These are phyloP conservation scores for Picea mariana DNA, from an alignment of 83 land plant species.

Conservation along the genomic window DNA sequence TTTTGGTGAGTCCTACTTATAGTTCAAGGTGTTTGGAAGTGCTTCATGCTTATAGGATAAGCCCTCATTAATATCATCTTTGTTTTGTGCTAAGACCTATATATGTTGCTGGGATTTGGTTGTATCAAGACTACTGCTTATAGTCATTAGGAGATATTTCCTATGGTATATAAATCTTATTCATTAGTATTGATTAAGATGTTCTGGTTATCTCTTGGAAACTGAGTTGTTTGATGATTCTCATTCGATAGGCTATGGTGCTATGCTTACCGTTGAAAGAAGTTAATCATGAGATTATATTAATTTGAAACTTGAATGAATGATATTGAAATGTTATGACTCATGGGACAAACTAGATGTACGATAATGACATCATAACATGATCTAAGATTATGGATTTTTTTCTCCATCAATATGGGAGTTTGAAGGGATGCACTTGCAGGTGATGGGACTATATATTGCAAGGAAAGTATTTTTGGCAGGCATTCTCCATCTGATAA, in stretches of 20 bases:
- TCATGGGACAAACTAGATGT: not conserved
- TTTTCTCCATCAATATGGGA: constrained; percentile 1
- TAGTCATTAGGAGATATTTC: not conserved
- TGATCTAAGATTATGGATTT: not conserved
- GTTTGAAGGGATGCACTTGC: not conserved
- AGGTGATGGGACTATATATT: not conserved
- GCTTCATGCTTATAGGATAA: not conserved
- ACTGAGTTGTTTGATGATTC: not conserved
- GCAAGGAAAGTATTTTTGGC: not conserved
- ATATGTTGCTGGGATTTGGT: not conserved
- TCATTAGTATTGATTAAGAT: not conserved
- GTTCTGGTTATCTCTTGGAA: not conserved
- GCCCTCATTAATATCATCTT: not conserved
- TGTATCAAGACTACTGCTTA: not conserved
- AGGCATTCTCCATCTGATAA: constrained; percentile 3
- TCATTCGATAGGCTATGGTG: not conserved
- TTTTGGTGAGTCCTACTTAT: not conserved
- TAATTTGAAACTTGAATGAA: not conserved
- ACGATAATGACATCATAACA: not conserved
- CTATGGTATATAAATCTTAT: not conserved
- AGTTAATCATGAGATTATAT: not conserved
- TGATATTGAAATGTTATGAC: not conserved
- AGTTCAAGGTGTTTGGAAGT: not conserved
- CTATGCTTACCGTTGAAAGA: not conserved
- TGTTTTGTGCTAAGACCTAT: not conserved